Evolutionary conservation across 2,329 filamentous ascomycete species (phyloP), one percentile per base, ranked within the genome.

Genomic region (Colletotrichum cordylinicola): DNA sequence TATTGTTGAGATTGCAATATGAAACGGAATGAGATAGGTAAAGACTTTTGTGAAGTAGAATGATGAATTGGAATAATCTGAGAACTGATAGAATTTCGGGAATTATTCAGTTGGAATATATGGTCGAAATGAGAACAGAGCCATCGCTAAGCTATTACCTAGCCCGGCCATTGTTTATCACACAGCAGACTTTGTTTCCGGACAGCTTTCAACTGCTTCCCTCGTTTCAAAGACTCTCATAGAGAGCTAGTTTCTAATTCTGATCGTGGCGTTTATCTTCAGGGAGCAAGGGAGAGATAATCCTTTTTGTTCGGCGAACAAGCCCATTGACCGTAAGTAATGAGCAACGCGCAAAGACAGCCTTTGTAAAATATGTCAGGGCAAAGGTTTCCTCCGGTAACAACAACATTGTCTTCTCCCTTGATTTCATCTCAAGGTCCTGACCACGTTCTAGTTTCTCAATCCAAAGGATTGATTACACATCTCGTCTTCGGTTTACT

Each of bases 31-130:
- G 6, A 8, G 10, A 21, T 13, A 52, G 10, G 2, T 4, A 8
- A 8, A 21, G n/a, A 0, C 43, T 21, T 13, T n/a, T 1, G 43
- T 21, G 10, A 0, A 52, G 5, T 48, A 2, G n/a, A 2, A 21
- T 8, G 6, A 0, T 52, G 2, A 8, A 7, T 52, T 7, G 6
- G 10, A 52, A 52, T 52, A 3, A 52, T 8, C 2, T 21, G 43
- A 52, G 43, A 52, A 24, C 0, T 52, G n/a, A 13, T 8, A 4
- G 2, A 6, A 21, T 8, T 13, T 13, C 10, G 43, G 4, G 6
- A 13, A 8, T 21, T 4, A 52, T 21, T 21, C 1, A 21, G n/a
- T 8, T 21, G 6, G 1, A 52, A 52, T 52, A 52, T 52, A 24
- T 8, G 43, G n/a, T 52, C n/a, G 10, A 48, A 9, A n/a, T 0